A percentile compares a stretch with the other conserved stretches of the same genome.
phyloP scores from a whole-genome alignment of 345 rosid species.

The Bruguiera sexangula region DNA sequence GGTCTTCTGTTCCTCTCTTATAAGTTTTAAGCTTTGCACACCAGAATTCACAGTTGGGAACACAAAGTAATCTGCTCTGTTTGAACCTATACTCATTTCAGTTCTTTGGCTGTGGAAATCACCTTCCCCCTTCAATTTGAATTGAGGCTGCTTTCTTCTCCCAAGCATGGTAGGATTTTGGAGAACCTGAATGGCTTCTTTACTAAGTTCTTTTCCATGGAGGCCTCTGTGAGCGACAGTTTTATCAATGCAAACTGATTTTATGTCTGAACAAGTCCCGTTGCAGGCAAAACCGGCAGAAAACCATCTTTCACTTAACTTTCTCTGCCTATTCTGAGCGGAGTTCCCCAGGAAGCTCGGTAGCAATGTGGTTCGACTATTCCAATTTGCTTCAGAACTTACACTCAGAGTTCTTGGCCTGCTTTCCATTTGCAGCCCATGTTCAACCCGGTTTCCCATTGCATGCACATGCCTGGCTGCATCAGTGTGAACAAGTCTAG shows the following conservation, averaged over 20 bases:
- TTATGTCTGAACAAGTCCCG: slow-evolving; percentile 44
- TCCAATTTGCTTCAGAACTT: slow-evolving; percentile 46
- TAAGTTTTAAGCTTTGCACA: slow-evolving; percentile 7
- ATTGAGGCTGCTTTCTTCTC: slow-evolving; percentile 22
- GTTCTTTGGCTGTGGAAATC: slow-evolving; percentile 24
- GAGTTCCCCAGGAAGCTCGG: slow-evolving; percentile 18
- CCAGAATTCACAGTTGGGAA: slow-evolving; percentile 31
- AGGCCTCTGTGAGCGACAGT: slow-evolving; percentile 9
- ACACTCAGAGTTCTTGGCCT: slow-evolving; percentile 44
- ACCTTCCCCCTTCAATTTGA: slow-evolving; percentile 20
- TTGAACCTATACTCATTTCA: slow-evolving; percentile 27
- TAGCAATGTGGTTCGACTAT: slow-evolving; percentile 42
- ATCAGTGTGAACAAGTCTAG: slow-evolving; percentile 16
- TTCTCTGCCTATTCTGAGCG: slow-evolving; percentile 27
- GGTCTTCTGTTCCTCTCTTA: slow-evolving; percentile 9
- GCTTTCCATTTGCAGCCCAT: slow-evolving; percentile 17
- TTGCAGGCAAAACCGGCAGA: slow-evolving; percentile 43
- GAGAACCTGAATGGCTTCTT: slow-evolving; percentile 14
- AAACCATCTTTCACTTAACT: slow-evolving; percentile 32
- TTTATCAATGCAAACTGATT: slow-evolving; percentile 35
- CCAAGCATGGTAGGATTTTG: slow-evolving; percentile 19
- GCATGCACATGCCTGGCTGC: slow-evolving; percentile 9
- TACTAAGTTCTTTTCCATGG: slow-evolving; percentile 19
- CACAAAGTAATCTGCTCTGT: slow-evolving; percentile 29
- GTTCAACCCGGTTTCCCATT: slow-evolving; percentile 23